Percentiles rank a stretch among this genome's conserved stretches.
Conservation (phyloP, 2,329 filamentous ascomycete genomes). For the Onygena corvina region DNA sequence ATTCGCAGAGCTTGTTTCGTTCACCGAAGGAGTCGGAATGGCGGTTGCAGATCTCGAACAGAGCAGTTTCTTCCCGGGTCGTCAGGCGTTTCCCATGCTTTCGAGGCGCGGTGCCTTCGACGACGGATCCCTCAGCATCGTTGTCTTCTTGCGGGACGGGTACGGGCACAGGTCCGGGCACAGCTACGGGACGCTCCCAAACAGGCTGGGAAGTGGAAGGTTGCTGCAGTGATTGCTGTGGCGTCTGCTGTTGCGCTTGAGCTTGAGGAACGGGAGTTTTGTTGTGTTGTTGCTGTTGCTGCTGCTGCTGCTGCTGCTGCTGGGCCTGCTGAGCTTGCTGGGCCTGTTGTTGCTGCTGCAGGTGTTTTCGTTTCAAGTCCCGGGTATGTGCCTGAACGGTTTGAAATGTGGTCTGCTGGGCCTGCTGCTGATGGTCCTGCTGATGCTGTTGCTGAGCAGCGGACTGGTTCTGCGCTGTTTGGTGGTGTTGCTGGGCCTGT, state of each 20-base stretch:
- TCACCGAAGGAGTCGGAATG: constrained; percentile 29
- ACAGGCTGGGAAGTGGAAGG: neutral
- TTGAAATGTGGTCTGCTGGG: constrained; percentile 1
- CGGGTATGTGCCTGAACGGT: constrained; percentile 9
- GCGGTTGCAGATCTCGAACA: constrained; percentile 32
- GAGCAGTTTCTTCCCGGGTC: constrained; percentile 29
- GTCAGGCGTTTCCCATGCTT: constrained; percentile 31
- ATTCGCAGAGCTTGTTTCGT: constrained; percentile 33
- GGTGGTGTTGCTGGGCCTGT: neutral
- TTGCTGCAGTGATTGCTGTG: neutral
- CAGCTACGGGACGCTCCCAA: constrained; percentile 1
- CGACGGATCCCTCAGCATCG: constrained; percentile 11
- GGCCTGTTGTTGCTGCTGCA: constrained; percentile 14
- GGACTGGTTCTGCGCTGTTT: neutral
- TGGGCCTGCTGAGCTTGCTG: constrained; percentile 12
- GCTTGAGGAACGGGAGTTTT: neutral
- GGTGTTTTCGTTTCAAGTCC: constrained; percentile 11
- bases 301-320: constrained; percentile 1
- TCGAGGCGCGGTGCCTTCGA: constrained; percentile 14
- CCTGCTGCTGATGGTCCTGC: neutral
- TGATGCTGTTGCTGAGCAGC: neutral
- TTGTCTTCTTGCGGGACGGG: constrained; percentile 7
- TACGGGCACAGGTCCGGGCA: neutral
- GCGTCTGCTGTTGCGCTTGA: neutral
- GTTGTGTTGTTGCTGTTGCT: neutral